These are phyloP conservation scores for Pyrenophora graminea DNA, from an alignment of 2,329 filamentous ascomycete genomes.

Conservation along the genomic window DNA sequence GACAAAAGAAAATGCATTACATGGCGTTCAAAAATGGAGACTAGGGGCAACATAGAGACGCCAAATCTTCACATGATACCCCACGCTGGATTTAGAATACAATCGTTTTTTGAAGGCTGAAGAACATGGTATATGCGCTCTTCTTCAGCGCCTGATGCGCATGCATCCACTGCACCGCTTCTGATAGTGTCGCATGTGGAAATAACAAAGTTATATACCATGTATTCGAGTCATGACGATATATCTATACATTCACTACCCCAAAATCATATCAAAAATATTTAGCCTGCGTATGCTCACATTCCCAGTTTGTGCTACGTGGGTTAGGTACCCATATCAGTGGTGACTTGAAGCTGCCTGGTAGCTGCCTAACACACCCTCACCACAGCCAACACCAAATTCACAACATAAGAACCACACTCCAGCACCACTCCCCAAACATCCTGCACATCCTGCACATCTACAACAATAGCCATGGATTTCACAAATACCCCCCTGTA, in stretches of 20 bases:
- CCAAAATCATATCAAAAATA: too few relatives aligned
- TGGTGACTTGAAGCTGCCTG: constrained; percentile 44
- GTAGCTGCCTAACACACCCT: constrained; percentile 41
- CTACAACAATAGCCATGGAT: constrained; percentile 37
- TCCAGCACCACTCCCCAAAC: not conserved
- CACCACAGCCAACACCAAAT: constrained; percentile 21
- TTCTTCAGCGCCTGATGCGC: too few relatives aligned
- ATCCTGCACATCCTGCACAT: not conserved
- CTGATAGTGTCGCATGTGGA: too few relatives aligned
- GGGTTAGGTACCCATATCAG: constrained; percentile 7
- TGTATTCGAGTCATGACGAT: too few relatives aligned
- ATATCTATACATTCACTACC: too few relatives aligned
- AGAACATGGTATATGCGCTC: too few relatives aligned
- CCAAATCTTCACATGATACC: constrained; percentile 42
- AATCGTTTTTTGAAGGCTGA: not conserved
- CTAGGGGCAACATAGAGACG: constrained; percentile 29
- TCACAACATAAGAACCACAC: constrained; percentile 30
- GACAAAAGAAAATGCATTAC: constrained; percentile 34
- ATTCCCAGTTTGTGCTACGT: not conserved
- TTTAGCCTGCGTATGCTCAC: not conserved
- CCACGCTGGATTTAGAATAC: constrained; percentile 14
- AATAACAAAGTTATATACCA: too few relatives aligned
- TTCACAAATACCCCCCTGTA: constrained; percentile 67
- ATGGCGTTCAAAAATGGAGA: constrained; percentile 36
- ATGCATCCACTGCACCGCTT: too few relatives aligned